phyloP scores from a whole-genome alignment of 2,329 filamentous ascomycete genomes.

The Nemania sp. region DNA sequence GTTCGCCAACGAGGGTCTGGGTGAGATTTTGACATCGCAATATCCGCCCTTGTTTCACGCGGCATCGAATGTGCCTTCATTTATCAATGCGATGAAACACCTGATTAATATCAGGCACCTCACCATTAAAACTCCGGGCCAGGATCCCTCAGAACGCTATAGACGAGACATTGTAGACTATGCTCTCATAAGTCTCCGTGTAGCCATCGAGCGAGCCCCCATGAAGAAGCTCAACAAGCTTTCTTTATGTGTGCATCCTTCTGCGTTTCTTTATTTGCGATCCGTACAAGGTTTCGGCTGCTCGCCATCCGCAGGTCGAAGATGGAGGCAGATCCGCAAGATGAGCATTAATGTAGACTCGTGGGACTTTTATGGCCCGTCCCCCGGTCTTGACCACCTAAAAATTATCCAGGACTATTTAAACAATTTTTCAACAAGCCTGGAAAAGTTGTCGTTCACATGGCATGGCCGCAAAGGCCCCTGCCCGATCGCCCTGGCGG shows the following conservation, averaged over 20 bases:
- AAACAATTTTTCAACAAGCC: slow-evolving; percentile 71
- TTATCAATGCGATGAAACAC: slow-evolving; percentile 78
- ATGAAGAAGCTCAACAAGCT: slow-evolving; percentile 75
- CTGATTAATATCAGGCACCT: slow-evolving; percentile 79
- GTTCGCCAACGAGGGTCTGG: slow-evolving; percentile 83
- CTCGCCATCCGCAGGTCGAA: slow-evolving; percentile 75
- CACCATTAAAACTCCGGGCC: slow-evolving; percentile 80
- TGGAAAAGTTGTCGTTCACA: slow-evolving; percentile 79
- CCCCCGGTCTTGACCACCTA: slow-evolving; percentile 75
- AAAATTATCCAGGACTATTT: slow-evolving; percentile 87
- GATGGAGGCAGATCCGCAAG: slow-evolving; percentile 83
- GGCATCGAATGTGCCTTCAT: slow-evolving; percentile 86
- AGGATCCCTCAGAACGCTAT: slow-evolving; percentile 76
- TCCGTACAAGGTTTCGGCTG: slow-evolving; percentile 80
- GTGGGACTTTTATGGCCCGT: slow-evolving; percentile 71
- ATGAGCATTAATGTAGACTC: slow-evolving; percentile 79
- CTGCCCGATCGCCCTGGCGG: slow-evolving; percentile 76
- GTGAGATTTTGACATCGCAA: slow-evolving; percentile 84
- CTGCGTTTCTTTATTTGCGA: slow-evolving; percentile 81
- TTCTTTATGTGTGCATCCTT: slow-evolving; percentile 80
- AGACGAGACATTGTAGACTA: slow-evolving; percentile 86
- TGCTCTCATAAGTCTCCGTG: slow-evolving; percentile 86
- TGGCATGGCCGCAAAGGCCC: slow-evolving; percentile 81
- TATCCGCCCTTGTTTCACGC: slow-evolving; percentile 92
- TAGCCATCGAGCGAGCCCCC: slow-evolving; percentile 81